Percentiles rank a stretch among this genome's conserved stretches.
phyloP scores from a whole-genome alignment of 129 eudicot genomes.

The Escallonia herrerae region DNA sequence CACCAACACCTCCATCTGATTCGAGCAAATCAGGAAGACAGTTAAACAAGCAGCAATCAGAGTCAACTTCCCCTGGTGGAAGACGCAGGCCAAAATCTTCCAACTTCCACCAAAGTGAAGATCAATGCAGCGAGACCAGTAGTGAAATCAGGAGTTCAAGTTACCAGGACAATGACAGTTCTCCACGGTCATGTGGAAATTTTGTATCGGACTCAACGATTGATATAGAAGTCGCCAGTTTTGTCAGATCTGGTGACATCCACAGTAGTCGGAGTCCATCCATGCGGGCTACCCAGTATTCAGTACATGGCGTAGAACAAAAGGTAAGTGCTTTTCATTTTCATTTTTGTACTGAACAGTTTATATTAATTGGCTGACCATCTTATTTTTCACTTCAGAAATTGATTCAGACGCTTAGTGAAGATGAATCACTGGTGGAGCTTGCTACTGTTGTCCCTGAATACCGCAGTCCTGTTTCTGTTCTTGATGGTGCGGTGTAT shows the following conservation, averaged over 20 bases:
- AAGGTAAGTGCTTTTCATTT: conserved; percentile 32
- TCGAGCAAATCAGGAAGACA: conserved; percentile 47
- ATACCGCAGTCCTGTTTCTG: conserved; percentile 89
- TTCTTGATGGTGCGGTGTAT: conserved; percentile 54
- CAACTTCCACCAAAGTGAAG: conserved; percentile 35
- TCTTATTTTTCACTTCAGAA: conserved; percentile 34
- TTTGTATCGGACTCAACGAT: conserved; percentile 11
- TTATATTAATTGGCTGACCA: conserved; percentile 11
- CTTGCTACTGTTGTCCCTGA: conserved; percentile 35
- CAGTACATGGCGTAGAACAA: conserved; percentile 27
- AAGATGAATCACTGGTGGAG: conserved; percentile 37
- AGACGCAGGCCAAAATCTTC: conserved; percentile 52
- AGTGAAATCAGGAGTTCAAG: conserved; percentile 30
- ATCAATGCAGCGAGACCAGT: conserved; percentile 37
- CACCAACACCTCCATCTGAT: conserved; percentile 72
- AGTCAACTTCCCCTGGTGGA: conserved; percentile 81
- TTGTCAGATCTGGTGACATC: conserved; percentile 22
- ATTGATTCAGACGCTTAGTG: conserved; percentile 26
- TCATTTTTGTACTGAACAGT: neutral
- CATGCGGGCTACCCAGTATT: conserved; percentile 10
- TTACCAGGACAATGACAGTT: conserved; percentile 29
- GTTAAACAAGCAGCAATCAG: conserved; percentile 43
- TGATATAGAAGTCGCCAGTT: conserved; percentile 20
- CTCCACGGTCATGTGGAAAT: conserved; percentile 18
- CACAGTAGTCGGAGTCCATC: conserved; percentile 18